Base-by-base conservation (phyloP, 306 rosid species). In the Pyrus communis region DNA sequence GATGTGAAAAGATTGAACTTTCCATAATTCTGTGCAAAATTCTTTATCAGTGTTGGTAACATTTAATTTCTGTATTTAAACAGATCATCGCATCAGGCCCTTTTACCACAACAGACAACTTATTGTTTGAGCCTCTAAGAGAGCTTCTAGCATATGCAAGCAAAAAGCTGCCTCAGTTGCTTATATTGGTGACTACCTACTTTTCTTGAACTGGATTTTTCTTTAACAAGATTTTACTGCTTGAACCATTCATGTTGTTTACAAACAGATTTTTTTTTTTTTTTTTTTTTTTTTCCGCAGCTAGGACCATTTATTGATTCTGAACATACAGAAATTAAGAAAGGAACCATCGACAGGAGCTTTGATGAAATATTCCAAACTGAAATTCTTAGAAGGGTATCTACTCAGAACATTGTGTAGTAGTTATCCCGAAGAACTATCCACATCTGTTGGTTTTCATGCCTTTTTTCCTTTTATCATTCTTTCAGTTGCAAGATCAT, bases 51-150 rank as follows among this genome's bases (percentile, higher is more conserved):
- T 58, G n/a, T 43, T 49, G 46, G 6, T 78, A 69, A 60, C 78
- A 70, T 74, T 33, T 57, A 46, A 35, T 65, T 78, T 78, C 70
- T 55, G 73, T 77, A 71, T 77, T 67, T 79, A n/a, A 78, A 84
- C 89, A 95, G 99, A 85, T 95, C 70, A 86, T 95, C 69, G 97
- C 97, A 28, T 91, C 97, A 3, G 99, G 97, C 76, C 99, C 97
- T 65, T 92, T 90, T 83, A 89, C 97, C 45, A 92, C 99, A 28
- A 81, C 86, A 62, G 99, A 90, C 88, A 95, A 95, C 84, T 83
- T 95, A 76, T 84, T 84, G 58, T 95, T 90, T 88, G 99, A 92
- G 81, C 97, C 97, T 78, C 85, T 95, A 74, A 82, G 73, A 57
- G 99, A 92, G 84, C 78, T 95, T 79, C 84, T 95, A 45, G 82